Base-by-base conservation (phyloP, 2,329 filamentous ascomycete species). In the Botrytis tulipae region DNA sequence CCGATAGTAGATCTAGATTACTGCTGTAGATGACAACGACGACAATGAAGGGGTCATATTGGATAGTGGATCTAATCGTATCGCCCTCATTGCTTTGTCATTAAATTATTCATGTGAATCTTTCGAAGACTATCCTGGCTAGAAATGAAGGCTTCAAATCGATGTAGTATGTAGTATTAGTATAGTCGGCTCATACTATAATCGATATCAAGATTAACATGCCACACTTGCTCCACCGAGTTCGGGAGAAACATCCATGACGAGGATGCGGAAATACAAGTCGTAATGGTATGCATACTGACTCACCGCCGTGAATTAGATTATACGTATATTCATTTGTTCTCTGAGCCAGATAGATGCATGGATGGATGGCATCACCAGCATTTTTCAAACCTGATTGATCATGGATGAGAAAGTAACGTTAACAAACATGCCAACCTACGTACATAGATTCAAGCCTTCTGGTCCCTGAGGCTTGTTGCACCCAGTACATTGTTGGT, bases 371-470 rank as follows among this genome's bases (percentile, higher is more conserved):
- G 35, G 66, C 37, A 65, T 32, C 35, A 29, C 18, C 46, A 68
- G 35, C 48, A 69, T 59, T n/a, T 22, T 57, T 32, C 37, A 42
- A 32, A 18, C 48, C 66, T 16, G 35, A 42, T 32, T 25, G 37
- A 42, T 42, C 66, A 69, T 57, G 66, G 66, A 57, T 69, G 48
- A n/a, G 66, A 69, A 69, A 57, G 66, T 69, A 69, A 69, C 66
- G 66, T 69, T 69, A 57, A 69, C 66, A 69, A 44, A 42, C 66
- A 42, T 54, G 9, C n/a, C 46, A 54, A 67, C 46, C 66, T 42
- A 57, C 48, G 66, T 44, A 63, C 61, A 44, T 63, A 40, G 35
- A 16, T n/a, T 68, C 66, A 69, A 57, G 66, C 37, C 48, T 57
- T 32, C n/a, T 42, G 48, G 66, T 57, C 37, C 66, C 66, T 68